Base-by-base conservation (phyloP, 331 rosid species). In the Quercus tomentella region DNA sequence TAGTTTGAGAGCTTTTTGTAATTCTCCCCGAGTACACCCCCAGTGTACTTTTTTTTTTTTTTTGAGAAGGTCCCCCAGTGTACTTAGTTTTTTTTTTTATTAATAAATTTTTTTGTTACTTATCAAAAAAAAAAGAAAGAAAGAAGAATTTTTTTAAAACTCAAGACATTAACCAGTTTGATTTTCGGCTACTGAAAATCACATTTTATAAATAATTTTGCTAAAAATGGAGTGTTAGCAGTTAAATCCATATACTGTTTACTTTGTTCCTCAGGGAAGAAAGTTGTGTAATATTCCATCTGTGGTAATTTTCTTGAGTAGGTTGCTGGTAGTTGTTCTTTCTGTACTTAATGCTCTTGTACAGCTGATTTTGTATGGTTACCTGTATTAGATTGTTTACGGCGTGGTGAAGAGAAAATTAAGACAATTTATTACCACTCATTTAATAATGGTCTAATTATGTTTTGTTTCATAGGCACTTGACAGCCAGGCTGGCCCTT, bases 401-500 rank as follows among this genome's bases (percentile, higher is more conserved):
- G 9, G 22, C 11, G 11, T 9, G 52, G 11, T 20, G 72, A 67
- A 67, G 72, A 35, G 26, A 67, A 35, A 45, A 23, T 67, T n/a
- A 67, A 35, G 72, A 35, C 26, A 33, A 12, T 33, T 20, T 8
- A 23, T 22, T 67, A 9, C 54, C 75, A 80, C 75, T 55, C 43
- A 73, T 62, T 30, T 79, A 55, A 55, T 33, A 67, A 74, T 22
- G 58, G 57, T 65, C 77, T 45, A 74, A 60, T 61, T 71, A 23
- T 88, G 65, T 65, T 65, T 82, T 84, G 31, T 70, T 82, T 74
- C 74, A 43, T 89, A 95, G 99, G 89, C 93, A 93, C 91, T 82
- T 90, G 87, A 96, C 90, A 72, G 87, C 97, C 76, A 89, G 89
- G 89, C 82, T 96, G 83, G 99, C 99, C 77, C 96, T 96, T 76